Evolutionary conservation across 2,329 filamentous ascomycete species (phyloP), one percentile per base, ranked within the genome.

Genomic region (Dactylellina haptotyla): DNA sequence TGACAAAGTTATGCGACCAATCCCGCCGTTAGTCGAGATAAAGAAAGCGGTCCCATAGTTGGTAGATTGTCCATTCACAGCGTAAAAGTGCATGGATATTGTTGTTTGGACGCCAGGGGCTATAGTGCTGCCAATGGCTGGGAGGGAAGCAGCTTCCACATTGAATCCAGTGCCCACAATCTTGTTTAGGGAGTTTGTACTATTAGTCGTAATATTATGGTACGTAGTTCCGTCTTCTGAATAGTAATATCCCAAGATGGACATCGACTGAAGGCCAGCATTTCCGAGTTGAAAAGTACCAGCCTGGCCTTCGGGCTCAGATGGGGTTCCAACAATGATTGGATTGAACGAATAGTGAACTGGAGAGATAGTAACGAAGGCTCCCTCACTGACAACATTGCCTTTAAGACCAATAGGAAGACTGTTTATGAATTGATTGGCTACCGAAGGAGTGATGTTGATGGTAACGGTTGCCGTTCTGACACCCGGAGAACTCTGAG

Each of bases 311-410:
- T 78, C 76, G 12, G 76, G 71, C 1, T 78, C 78, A 8, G 77
- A 75, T 14, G 61, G 54, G 3, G 78, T 79, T 4, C 79, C 80
- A 9, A 83, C 76, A n/a, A 83, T 81, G 18, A 83, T 76, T 12
- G 81, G 80, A 6, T 81, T 82, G 63, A 83, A 82, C 51, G 81
- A 80, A 26, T 82, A 79, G 23, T 81, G 80, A 3, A 78, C 78
- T 0, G 82, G 81, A 0, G 79, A 79, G 4, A 82, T 77, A 3
- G 77, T 78, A 28, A 83, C 65, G 63, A 80, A 82, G 0, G 82
- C 77, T 1, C 75, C 77, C 20, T 79, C 77, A 43, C 80, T 83
- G 45, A 83, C 81, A 16, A 80, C 80, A 6, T 79, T 81, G 4
- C 82, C 82, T 1, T 78, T 79, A 0, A 83, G 77, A 3, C 79